Percentiles rank a stretch among this genome's conserved stretches.
phyloP scores from a whole-genome alignment of 768 basidiomycete genomes.

The Hydnomerulius pinastri region DNA sequence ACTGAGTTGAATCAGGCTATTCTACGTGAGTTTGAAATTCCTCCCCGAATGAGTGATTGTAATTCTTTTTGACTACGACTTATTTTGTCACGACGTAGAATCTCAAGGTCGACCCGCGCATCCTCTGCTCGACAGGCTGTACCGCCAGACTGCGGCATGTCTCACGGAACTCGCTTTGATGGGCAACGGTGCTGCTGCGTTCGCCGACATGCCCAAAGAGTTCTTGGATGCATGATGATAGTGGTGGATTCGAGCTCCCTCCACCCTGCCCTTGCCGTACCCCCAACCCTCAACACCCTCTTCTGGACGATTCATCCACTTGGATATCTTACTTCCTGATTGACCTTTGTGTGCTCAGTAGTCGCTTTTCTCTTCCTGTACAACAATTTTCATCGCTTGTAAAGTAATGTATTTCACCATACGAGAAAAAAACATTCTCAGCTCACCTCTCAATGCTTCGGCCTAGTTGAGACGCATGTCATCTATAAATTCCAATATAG shows the following conservation, averaged over 20 bases:
- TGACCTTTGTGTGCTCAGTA: background rate
- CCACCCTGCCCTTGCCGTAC: too few relatives aligned
- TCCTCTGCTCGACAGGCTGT: slow-evolving; percentile 75
- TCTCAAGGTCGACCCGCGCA: slow-evolving; percentile 74
- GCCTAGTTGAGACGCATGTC: slow-evolving; percentile 2
- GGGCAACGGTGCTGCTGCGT: slow-evolving; percentile 77
- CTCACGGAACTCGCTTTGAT: slow-evolving; percentile 70
- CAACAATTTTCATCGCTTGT: background rate
- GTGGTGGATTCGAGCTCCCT: background rate
- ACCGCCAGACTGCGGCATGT: slow-evolving; percentile 70
- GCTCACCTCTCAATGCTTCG: background rate
- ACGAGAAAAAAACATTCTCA: background rate
- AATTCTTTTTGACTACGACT: background rate
- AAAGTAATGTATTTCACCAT: background rate
- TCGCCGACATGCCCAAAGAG: slow-evolving; percentile 77
- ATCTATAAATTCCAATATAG: slow-evolving; percentile 14
- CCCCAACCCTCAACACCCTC: too few relatives aligned
- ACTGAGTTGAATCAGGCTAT: slow-evolving; percentile 83
- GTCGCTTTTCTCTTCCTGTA: background rate
- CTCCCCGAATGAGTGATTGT: background rate
- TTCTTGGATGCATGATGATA: slow-evolving; percentile 51
- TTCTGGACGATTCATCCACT: background rate
- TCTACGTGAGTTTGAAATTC: slow-evolving; percentile 74
- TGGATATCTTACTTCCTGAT: background rate
- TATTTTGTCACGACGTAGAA: slow-evolving; percentile 42